These are phyloP conservation scores for Ulmus americana DNA, from an alignment of 331 rosid species.

Conservation along the genomic window DNA sequence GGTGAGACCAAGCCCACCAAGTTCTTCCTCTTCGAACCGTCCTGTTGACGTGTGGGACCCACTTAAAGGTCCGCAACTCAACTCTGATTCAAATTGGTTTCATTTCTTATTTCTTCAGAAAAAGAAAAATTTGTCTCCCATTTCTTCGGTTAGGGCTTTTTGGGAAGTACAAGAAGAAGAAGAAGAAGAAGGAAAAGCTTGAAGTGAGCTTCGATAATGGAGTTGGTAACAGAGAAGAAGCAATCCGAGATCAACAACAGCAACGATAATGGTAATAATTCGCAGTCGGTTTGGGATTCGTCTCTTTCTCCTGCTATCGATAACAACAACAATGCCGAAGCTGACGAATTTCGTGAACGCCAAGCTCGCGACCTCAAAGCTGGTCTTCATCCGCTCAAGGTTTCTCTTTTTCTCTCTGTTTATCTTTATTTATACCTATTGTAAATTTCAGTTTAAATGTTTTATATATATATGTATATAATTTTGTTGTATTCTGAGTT, in stretches of 20 bases:
- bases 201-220: constrained; percentile 27
- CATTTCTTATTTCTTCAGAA: too few species aligned
- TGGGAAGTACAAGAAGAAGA: neutral
- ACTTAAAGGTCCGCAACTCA: too few species aligned
- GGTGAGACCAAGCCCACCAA: too few species aligned
- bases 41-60: too few species aligned
- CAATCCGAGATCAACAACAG: constrained; percentile 30
- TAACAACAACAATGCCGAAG: constrained; percentile 18
- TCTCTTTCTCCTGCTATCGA: constrained; percentile 22
- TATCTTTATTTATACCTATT: too few species aligned
- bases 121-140: too few species aligned
- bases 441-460: too few species aligned
- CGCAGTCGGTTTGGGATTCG: constrained; percentile 32
- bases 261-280: constrained; percentile 20
- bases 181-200: neutral
- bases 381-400: constrained; percentile 79
- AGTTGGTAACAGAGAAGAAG: constrained; percentile 44
- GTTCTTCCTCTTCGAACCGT: too few species aligned
- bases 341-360: constrained; percentile 46
- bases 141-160: neutral
- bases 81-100: too few species aligned
- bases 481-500: too few species aligned
- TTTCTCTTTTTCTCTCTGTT: constrained; percentile 6
- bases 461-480: too few species aligned
- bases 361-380: constrained; percentile 64